Percentiles rank a stretch among this genome's conserved stretches.
These are phyloP conservation scores for Capsella bursapastoris DNA, from an alignment of 345 rosid genomes.

Conservation along the genomic window DNA sequence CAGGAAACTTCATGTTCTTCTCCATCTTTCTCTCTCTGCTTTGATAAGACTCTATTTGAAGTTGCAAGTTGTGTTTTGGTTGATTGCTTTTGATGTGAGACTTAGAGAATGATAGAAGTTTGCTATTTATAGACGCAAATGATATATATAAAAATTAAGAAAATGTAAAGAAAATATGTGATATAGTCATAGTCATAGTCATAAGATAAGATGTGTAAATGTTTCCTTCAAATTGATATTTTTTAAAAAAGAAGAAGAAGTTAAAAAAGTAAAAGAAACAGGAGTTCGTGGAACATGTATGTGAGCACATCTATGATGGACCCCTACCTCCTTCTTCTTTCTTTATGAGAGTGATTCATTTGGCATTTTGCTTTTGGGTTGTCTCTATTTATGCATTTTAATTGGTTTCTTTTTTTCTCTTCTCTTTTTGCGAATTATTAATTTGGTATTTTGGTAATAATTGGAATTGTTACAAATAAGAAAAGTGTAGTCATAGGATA, in stretches of 20 bases:
- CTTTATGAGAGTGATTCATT: slow-evolving; percentile 39
- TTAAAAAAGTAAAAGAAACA: slow-evolving; percentile 37
- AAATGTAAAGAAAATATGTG: slow-evolving; percentile 21
- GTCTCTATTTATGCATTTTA: slow-evolving; percentile 21
- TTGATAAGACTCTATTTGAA: slow-evolving; percentile 9
- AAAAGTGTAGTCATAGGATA: neutral
- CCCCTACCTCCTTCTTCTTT: slow-evolving; percentile 35
- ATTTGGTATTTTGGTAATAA: neutral
- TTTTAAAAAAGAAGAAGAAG: neutral
- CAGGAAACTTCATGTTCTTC: slow-evolving; percentile 57
- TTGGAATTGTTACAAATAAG: neutral
- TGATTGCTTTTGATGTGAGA: slow-evolving; percentile 38
- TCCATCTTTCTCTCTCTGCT: slow-evolving; percentile 39
- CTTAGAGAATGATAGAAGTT: slow-evolving; percentile 20
- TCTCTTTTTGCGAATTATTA: neutral
- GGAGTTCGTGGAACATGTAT: slow-evolving; percentile 44
- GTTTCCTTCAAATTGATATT: slow-evolving; percentile 19
- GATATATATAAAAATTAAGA: neutral
- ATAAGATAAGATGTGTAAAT: slow-evolving; percentile 38
- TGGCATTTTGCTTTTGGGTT: slow-evolving; percentile 43
- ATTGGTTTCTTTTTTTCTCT: slow-evolving; percentile 30
- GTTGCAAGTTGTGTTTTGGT: slow-evolving; percentile 39
- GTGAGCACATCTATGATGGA: slow-evolving; percentile 41
- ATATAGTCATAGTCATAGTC: slow-evolving; percentile 10
- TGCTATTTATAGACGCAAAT: slow-evolving; percentile 65